Evolutionary conservation across 139 green algal genomes (phyloP).

Genomic region (Medakamo hakoo): DNA sequence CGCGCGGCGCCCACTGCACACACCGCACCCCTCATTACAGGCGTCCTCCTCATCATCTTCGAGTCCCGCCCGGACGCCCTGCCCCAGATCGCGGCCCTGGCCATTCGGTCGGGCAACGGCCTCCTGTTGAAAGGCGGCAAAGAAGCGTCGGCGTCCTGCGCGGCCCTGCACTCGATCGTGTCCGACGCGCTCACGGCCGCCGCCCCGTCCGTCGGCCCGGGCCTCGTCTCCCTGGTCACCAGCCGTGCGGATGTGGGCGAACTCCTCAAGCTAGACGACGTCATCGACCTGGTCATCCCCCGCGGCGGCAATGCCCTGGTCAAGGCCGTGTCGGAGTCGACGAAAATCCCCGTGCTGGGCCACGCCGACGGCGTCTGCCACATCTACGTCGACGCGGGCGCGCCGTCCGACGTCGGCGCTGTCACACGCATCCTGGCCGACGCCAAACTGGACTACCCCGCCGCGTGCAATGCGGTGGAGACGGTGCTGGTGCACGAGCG

Average conservation of each 20-base stretch:
- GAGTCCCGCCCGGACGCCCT: slow-evolving; percentile 91
- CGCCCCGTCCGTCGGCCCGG: slow-evolving; percentile 34
- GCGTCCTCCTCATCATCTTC: slow-evolving; percentile 98
- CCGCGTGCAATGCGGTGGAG: slow-evolving; percentile 93
- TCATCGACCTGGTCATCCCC: slow-evolving; percentile 96
- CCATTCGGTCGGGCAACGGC: slow-evolving; percentile 58
- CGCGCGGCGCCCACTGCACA: too few relatives aligned
- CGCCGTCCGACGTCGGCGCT: slow-evolving; percentile 27
- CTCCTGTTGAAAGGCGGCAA: slow-evolving; percentile 95
- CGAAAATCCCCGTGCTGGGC: slow-evolving; percentile 92
- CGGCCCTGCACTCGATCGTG: slow-evolving; percentile 66
- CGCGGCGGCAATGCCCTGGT: slow-evolving; percentile 76
- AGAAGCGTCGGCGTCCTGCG: slow-evolving; percentile 74
- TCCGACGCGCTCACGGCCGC: slow-evolving; percentile 25
- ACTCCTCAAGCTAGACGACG: slow-evolving; percentile 80
- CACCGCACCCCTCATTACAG: too few relatives aligned
- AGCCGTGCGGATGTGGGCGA: slow-evolving; percentile 72
- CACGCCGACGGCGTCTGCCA: slow-evolving; percentile 98
- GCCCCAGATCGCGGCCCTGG: slow-evolving; percentile 77
- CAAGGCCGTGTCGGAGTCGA: slow-evolving; percentile 14
- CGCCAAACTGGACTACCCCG: slow-evolving; percentile 91
- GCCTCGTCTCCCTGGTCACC: slow-evolving; percentile 80
- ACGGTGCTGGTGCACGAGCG: slow-evolving; percentile 71
- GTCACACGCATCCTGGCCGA: slow-evolving; percentile 60
- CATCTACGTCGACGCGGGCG: slow-evolving; percentile 78